Evolutionary conservation across 2,329 filamentous ascomycete species (phyloP), one percentile per base, ranked within the genome.

Genomic region (Catunica adiposa): DNA sequence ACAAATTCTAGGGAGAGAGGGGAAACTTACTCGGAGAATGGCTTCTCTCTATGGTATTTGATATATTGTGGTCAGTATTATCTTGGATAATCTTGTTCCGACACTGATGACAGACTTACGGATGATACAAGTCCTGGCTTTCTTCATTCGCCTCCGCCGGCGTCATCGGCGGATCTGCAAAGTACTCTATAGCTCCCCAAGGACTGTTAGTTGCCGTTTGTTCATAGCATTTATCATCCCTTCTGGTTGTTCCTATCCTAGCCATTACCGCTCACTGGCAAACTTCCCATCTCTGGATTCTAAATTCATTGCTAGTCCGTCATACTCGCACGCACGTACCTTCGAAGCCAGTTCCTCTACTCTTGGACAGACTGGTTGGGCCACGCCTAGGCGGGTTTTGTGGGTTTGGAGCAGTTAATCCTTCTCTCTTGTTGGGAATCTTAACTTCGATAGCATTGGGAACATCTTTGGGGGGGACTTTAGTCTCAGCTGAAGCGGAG

Each of bases 111-210:
- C 29, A 29, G 8, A 56, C 80, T 66, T 71, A 85, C 72, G 70
- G 65, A 60, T 79, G 66, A 64, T 95, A 98, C 23, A 92, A 70
- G 11, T 76, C 72, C 20, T 75, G 63, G 42, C 63, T 70, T 63
- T 94, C 86, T 53, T 83, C 74, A 2, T 74, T 68, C 51, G 78
- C 75, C 63, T 94, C 82, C 0, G 73, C 74, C 0, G 83, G 80
- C 0, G 84, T 89, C 59, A 94, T 69, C 0, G 89, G 89, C 1
- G 82, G 75, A 66, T 97, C 90, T 11, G 84, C 81, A 64, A 79
- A 92, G 66, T 80, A 87, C 59, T 89, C 83, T 77, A 56, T 22
- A 14, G 25, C 31, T 20, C 17, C 20, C 22, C 14, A 26, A 20
- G 26, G 8, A n/a, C 15, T 11, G 8, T 44, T 44, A 3, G 40